phyloP scores from a whole-genome alignment of 2,329 filamentous ascomycete genomes.

The Chaetomium strumarium region DNA sequence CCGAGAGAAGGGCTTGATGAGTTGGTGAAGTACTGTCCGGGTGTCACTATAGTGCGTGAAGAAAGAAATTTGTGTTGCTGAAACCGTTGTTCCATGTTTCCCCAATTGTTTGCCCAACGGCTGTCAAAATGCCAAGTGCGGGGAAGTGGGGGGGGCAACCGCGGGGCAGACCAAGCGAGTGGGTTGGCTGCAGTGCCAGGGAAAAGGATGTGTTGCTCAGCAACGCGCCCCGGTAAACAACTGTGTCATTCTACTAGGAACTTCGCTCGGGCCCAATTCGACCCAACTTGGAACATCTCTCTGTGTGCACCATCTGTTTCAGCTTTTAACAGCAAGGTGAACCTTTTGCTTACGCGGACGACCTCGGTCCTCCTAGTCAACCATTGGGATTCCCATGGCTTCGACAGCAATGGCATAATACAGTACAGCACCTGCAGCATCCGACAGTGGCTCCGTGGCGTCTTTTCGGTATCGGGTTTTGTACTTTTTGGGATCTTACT shows the following conservation, averaged over 20 bases:
- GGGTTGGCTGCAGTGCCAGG: not conserved
- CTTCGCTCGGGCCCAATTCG: slow-evolving; percentile 9
- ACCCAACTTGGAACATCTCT: slow-evolving; percentile 11
- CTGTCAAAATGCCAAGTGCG: not conserved
- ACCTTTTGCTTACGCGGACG: not conserved
- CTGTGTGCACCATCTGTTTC: not conserved
- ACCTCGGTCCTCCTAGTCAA: slow-evolving; percentile 1
- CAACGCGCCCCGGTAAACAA: slow-evolving; percentile 23
- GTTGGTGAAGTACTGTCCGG: slow-evolving; percentile 67
- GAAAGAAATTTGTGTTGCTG: not conserved
- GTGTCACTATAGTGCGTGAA: too few species aligned
- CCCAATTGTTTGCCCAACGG: not conserved
- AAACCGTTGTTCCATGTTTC: not conserved
- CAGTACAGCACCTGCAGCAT: slow-evolving; percentile 6
- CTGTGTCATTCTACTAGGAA: not conserved
- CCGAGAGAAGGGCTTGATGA: slow-evolving; percentile 69
- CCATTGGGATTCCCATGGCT: slow-evolving; percentile 10
- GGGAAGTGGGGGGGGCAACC: slow-evolving; percentile 8
- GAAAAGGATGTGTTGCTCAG: slow-evolving; percentile 7
- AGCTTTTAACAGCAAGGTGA: not conserved
- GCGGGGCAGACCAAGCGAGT: not conserved
- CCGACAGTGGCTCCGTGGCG: not conserved
- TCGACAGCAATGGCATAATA: slow-evolving; percentile 20
- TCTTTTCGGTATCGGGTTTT: not conserved
- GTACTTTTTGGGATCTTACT: not conserved